Evolutionary conservation across 257 asterid species (phyloP), one percentile per base, ranked within the genome.

Genomic region (Primulina huaijiensis): DNA sequence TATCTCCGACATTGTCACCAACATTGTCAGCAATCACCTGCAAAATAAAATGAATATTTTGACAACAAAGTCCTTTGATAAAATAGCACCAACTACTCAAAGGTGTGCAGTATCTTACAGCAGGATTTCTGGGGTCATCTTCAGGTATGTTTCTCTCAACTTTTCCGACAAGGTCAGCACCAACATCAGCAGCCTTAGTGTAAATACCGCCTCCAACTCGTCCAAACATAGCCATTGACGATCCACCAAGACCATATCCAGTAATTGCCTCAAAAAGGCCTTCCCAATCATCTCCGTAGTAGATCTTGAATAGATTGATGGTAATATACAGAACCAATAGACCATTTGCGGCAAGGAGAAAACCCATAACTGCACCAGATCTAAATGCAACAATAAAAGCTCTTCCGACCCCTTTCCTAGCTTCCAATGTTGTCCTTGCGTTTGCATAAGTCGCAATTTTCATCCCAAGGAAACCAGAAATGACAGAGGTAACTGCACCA

Each of bases 21-120:
- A 92, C 96, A 55, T 92, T 89, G 74, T 92, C 97, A 64, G 98
- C 98, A 76, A 92, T 89, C 82, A 92, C 96, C 96, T 89, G 88
- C 65, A 8, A 70, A 71, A 69, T 33, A 2, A 6, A 55, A 30
- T 30, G 71, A 64, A 73, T 33, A 64, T 1, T 23, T 75, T n/a
- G 58, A 43, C 10, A 20, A 56, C 46, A 37, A 14, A 11, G 6
- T 20, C 64, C 72, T 30, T 61, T 35, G 19, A 60, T 71, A 46
- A 46, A 2, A 61, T 21, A 68, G 52, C 23, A 9, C 9, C 11
- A 6, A 35, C 8, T 35, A 3, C 12, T 8, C 12, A 35, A 35
- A 35, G 2, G 35, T 8, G 14, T 58, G 56, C 14, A 5, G 70
- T 25, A 43, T 70, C 83, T 79, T 82, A 84, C 89, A 64, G 86